Evolutionary conservation across 768 basidiomycete species (phyloP), one percentile per base, ranked within the genome.

Genomic region (Mrakia frigida): DNA sequence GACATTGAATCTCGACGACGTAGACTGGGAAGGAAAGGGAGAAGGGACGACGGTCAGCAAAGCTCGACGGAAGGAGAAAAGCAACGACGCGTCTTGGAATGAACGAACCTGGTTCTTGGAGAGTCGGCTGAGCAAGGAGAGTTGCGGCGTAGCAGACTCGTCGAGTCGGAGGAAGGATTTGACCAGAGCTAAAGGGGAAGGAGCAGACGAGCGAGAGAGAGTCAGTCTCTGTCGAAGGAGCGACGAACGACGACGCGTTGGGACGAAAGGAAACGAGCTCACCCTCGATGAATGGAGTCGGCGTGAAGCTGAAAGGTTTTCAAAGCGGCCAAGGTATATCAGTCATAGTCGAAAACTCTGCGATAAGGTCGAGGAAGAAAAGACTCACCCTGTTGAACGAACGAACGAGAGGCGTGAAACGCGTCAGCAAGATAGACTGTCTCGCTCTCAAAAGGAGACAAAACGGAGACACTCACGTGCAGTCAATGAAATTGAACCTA

Each of bases 271-370:
- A 21, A 14, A 50, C 9, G 43, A 46, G 9, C 46, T 87, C 94
- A 94, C 84, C 97, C 96, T 87, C 96, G 92, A 85, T 99, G 97
- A 83, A 99, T 98, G 79, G 96, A 95, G 88, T 99, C 96, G 83
- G 97, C 87, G 85, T 99, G 97, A 73, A 99, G 88, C 46, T 50
- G 3, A 43, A 43, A 21, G 14, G 43, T 46, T 46, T 46, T 46
- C 39, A 11, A 41, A n/a, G n/a, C n/a, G n/a, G n/a, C n/a, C n/a
- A n/a, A n/a, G n/a, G n/a, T n/a, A n/a, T n/a, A n/a, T n/a, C n/a
- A n/a, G n/a, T n/a, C n/a, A n/a, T n/a, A n/a, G n/a, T n/a, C n/a
- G n/a, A n/a, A n/a, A n/a, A n/a, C n/a, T n/a, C n/a, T n/a, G n/a
- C n/a, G n/a, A n/a, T n/a, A n/a, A n/a, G n/a, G n/a, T 18, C 4